Evolutionary conservation across 2,329 filamentous ascomycete genomes (phyloP).

Genomic region (Leptodontidium sp.): DNA sequence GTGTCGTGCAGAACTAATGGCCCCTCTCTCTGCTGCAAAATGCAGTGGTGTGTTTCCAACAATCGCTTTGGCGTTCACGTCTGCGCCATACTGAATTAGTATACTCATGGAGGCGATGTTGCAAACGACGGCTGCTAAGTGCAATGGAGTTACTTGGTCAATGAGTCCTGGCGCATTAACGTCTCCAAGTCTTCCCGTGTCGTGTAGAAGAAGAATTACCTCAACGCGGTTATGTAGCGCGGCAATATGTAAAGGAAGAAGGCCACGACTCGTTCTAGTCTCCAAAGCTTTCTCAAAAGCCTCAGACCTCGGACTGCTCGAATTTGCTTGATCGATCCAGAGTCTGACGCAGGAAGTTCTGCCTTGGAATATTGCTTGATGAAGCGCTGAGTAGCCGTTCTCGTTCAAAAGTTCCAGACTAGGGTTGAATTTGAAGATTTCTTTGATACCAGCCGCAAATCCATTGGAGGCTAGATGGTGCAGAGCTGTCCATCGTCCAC

Average conservation of each 20-base stretch:
- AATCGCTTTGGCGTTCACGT: conserved; percentile 18
- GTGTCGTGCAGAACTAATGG: conserved; percentile 13
- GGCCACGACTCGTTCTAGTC: conserved; percentile 5
- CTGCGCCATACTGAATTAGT: conserved; percentile 13
- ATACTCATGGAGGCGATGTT: not conserved
- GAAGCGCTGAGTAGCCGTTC: conserved; percentile 19
- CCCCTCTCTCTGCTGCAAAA: conserved; percentile 14
- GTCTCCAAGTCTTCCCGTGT: conserved; percentile 15
- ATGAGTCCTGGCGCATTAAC: not conserved
- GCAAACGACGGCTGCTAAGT: conserved; percentile 10
- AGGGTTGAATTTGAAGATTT: conserved; percentile 7
- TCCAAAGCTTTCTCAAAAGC: conserved; percentile 17
- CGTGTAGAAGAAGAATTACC: not conserved
- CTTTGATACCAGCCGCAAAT: not conserved
- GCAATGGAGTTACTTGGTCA: conserved; percentile 11
- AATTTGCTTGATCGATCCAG: conserved; percentile 16
- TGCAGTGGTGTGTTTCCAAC: conserved; percentile 16
- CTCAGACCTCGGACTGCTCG: not conserved
- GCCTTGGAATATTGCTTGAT: conserved; percentile 16
- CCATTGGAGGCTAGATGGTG: not conserved
- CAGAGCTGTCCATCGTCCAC: not conserved
- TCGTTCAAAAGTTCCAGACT: conserved; percentile 10
- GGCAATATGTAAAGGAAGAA: conserved; percentile 19
- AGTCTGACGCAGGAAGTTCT: not conserved
- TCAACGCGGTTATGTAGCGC: not conserved